Evolutionary conservation across 2,329 filamentous ascomycete genomes (phyloP), one percentile per base, ranked within the genome.

Genomic region (Trichoderma pleuroti): DNA sequence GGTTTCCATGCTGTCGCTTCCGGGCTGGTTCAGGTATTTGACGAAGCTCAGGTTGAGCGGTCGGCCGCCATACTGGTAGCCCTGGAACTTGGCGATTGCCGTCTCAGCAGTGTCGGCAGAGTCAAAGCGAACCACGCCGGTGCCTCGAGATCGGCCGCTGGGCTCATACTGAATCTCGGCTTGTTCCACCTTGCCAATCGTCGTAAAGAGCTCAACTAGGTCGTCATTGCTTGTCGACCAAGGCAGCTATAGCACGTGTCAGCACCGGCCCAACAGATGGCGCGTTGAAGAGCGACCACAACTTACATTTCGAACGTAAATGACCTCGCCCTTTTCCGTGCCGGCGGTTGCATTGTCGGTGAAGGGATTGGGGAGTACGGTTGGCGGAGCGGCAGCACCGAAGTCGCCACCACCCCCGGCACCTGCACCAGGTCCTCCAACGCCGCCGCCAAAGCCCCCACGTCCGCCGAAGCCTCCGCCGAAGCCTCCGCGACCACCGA

Each of bases 151-250:
- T 76, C 96, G 93, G 59, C 96, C 96, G 77, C 97, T 98, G 5
- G 93, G 92, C 81, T 99, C 96, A 78, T 99, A 98, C 82, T 99
- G 96, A 70, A 99, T 98, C 83, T 99, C 96, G n/a, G 96, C 96
- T 77, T 96, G 94, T 77, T 98, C 94, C 72, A 99, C 96, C 81
- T 97, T 97, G 74, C 96, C 96, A 78, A 99, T 99, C 12, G 96
- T 99, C 21, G 92, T 94, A 85, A 99, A 99, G 24, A 99, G 87
- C 80, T 99, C 96, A 70, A 98, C 90, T 30, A 99, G 86, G 81
- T 99, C 96, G 73, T 99, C 96, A 79, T 99, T 98, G 85, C 94
- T 98, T 18, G 96, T 99, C 32, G 96, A 98, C 96, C 96, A 99
- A 14, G 96, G 96, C 73, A 99, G 89, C 94, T 97, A 77, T 49